Percentiles rank a stretch among this genome's conserved stretches.
Conservation (phyloP, 208 protist genomes). For the Balamuthia mandrillaris region DNA sequence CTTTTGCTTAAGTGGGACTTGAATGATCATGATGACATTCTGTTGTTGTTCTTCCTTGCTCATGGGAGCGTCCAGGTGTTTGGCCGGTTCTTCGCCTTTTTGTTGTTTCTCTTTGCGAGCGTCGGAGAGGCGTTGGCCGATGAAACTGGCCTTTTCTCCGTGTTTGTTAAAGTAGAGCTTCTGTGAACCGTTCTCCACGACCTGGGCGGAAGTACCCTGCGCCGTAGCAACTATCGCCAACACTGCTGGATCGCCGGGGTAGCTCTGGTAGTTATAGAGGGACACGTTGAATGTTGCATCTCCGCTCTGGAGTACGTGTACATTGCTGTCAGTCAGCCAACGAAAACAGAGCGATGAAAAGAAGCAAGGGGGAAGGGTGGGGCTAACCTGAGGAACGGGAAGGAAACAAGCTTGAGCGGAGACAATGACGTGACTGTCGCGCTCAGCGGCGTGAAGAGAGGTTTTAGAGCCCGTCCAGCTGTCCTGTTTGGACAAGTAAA, state of each 20-base stretch:
- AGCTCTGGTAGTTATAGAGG: constrained; percentile 39
- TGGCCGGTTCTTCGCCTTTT: constrained; percentile 2
- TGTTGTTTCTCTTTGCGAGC: not conserved
- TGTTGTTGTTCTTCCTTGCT: constrained; percentile 38
- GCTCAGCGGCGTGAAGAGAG: not conserved
- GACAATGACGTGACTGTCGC: constrained; percentile 30
- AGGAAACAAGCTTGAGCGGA: constrained; percentile 40
- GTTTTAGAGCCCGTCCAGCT: constrained; percentile 13
- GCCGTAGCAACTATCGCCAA: constrained; percentile 26
- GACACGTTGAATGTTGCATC: constrained; percentile 38
- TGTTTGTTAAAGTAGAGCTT: constrained; percentile 46
- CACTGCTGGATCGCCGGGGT: not conserved
- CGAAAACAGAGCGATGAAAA: too few relatives aligned
- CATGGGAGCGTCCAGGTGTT: too few relatives aligned
- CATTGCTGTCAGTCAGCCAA: too few relatives aligned
- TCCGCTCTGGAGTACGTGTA: too few relatives aligned
- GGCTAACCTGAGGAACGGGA: constrained; percentile 6
- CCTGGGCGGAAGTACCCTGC: constrained; percentile 39
- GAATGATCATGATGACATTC: constrained; percentile 43
- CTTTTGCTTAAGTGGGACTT: constrained; percentile 34
- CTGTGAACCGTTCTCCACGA: not conserved
- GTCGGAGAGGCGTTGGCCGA: constrained; percentile 32
- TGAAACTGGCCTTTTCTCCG: constrained; percentile 31
- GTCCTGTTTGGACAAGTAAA: constrained; percentile 23
- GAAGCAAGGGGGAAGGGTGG: too few relatives aligned